Percentiles rank a stretch among this genome's conserved stretches.
phyloP scores from a whole-genome alignment of 1,284 basidiomycete species.

The Limonomyces culmigenus region DNA sequence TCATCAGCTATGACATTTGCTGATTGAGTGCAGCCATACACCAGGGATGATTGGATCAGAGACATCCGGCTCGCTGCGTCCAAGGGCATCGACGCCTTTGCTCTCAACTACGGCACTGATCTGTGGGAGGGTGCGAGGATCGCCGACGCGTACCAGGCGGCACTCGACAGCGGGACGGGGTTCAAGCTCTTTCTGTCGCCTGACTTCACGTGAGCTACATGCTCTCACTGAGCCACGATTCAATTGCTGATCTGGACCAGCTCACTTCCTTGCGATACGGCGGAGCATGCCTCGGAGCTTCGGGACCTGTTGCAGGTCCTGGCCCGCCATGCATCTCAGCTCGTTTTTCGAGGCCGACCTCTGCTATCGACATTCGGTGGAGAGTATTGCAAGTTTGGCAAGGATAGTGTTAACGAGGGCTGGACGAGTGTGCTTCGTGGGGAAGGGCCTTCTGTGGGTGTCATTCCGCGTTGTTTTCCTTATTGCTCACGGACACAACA shows the following conservation, averaged over 20 bases:
- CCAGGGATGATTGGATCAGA: conserved; percentile 31
- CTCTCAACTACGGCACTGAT: conserved; percentile 27
- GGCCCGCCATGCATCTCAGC: conserved; percentile 23
- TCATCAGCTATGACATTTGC: no score
- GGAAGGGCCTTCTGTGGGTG: no score
- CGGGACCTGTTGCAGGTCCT: conserved; percentile 24
- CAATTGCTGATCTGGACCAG: no score
- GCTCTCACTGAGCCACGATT: no score
- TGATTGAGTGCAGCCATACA: no score
- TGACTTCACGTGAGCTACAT: no score
- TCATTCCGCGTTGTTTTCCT: no score
- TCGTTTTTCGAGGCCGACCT: conserved; percentile 20
- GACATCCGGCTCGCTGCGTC: conserved; percentile 41
- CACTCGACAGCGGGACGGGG: conserved; percentile 7
- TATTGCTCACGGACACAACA: no score
- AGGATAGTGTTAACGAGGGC: conserved; percentile 12
- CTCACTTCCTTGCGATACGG: conserved; percentile 21
- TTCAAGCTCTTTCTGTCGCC: conserved; percentile 44
- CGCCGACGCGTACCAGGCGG: conserved; percentile 24
- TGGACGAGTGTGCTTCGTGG: conserved; percentile 18
- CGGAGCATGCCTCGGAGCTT: conserved; percentile 18
- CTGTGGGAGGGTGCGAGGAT: conserved; percentile 30
- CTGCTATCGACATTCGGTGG: conserved; percentile 40
- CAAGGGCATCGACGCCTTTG: conserved; percentile 39
- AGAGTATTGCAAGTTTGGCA: conserved; percentile 30